These are phyloP conservation scores for Backusella westeae DNA, from an alignment of 192 early-diverging fungal species.

Conservation along the genomic window DNA sequence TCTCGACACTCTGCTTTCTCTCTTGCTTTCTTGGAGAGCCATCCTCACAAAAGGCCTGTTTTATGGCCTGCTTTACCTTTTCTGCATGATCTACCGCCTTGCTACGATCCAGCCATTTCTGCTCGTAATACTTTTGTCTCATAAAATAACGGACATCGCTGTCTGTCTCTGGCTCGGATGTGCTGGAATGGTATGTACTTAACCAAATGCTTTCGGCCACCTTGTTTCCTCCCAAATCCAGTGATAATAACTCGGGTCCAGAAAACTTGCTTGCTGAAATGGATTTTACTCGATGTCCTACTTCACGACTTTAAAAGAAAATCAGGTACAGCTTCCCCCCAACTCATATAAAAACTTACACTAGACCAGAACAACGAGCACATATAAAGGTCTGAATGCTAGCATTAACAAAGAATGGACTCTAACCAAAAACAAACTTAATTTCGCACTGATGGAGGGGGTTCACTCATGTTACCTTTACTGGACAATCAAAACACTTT, in stretches of 20 bases:
- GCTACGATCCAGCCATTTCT: slow-evolving; percentile 27
- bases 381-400: slow-evolving; percentile 55
- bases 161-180: slow-evolving; percentile 26
- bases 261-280: slow-evolving; percentile 58
- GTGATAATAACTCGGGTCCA: slow-evolving; percentile 39
- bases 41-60: slow-evolving; percentile 16
- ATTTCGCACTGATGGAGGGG: too few relatives aligned
- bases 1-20: neutral
- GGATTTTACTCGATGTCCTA: slow-evolving; percentile 62
- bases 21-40: neutral
- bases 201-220: slow-evolving; percentile 40
- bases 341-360: slow-evolving; percentile 39
- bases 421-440: slow-evolving; percentile 22
- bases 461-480: slow-evolving; percentile 33
- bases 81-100: slow-evolving; percentile 10
- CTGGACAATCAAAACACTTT: slow-evolving; percentile 54
- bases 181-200: neutral
- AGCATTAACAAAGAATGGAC: slow-evolving; percentile 54
- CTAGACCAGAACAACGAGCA: slow-evolving; percentile 52
- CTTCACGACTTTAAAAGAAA: slow-evolving; percentile 45
- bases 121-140: slow-evolving; percentile 39
- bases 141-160: slow-evolving; percentile 33
- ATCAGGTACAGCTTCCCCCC: neutral
- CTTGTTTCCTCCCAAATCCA: slow-evolving; percentile 52
- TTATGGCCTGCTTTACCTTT: neutral